Percentiles rank a stretch among this genome's conserved stretches.
Evolutionary conservation across 2,329 filamentous ascomycete species (phyloP).

Genomic region (Arthroderma sp.): DNA sequence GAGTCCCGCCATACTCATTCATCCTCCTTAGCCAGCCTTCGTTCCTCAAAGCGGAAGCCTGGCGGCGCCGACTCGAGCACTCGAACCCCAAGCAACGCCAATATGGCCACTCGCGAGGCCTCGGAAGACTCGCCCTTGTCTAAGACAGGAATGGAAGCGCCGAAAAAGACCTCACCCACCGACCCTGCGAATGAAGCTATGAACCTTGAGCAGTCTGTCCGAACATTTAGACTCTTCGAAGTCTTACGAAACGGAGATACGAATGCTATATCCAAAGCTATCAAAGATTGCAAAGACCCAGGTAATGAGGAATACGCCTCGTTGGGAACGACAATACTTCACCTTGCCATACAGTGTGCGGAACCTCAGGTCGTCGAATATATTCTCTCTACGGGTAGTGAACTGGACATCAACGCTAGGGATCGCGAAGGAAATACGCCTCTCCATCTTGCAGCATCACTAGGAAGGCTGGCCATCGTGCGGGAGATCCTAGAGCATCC

Average conservation of each 20-base stretch:
- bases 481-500: conserved; percentile 69
- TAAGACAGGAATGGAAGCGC: conserved; percentile 15
- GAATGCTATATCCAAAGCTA: conserved; percentile 72
- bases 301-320: conserved; percentile 31
- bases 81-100: conserved; percentile 5
- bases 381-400: conserved; percentile 63
- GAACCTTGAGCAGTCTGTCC: conserved; percentile 81
- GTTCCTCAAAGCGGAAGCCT: conserved; percentile 21
- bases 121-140: conserved; percentile 17
- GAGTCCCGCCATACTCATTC: conserved; percentile 16
- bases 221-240: conserved; percentile 89
- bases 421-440: conserved; percentile 93
- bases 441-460: conserved; percentile 70
- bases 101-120: conserved; percentile 12
- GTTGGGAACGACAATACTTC: conserved; percentile 72
- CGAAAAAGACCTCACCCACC: conserved; percentile 23
- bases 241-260: conserved; percentile 83
- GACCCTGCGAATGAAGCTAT: conserved; percentile 21
- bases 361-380: conserved; percentile 88
- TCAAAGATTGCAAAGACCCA: conserved; percentile 45
- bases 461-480: conserved; percentile 70
- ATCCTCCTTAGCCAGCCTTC: conserved; percentile 17
- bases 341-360: conserved; percentile 90
- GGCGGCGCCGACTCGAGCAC: conserved; percentile 12
- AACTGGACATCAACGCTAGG: conserved; percentile 71